A percentile compares a stretch with the other conserved stretches of the same genome.
These are phyloP conservation scores for Agapanthus africanus DNA, from an alignment of 106 monocot genomes.

Conservation along the genomic window DNA sequence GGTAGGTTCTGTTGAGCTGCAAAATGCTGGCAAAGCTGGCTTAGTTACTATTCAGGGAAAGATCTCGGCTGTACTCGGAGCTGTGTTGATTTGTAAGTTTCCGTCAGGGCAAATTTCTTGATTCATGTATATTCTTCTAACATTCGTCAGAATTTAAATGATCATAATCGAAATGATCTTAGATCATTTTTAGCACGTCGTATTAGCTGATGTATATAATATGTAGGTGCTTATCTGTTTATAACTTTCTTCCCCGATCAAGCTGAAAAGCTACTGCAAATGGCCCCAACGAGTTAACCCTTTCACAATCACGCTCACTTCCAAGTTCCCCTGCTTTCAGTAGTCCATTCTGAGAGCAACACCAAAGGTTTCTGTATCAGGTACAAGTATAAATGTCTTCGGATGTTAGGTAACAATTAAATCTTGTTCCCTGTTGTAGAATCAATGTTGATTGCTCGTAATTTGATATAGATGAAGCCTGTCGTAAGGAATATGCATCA, in stretches of 20 bases:
- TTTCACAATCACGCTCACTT: background rate
- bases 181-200: background rate
- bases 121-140: too few relatives aligned
- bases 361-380: too few relatives aligned
- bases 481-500: too few relatives aligned
- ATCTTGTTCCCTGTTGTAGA: too few relatives aligned
- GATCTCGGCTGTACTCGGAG: slow-evolving; percentile 86
- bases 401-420: too few relatives aligned
- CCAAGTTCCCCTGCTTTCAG: too few relatives aligned
- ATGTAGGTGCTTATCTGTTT: slow-evolving; percentile 78
- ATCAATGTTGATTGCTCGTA: too few relatives aligned
- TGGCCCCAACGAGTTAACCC: slow-evolving; percentile 34
- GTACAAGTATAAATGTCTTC: too few relatives aligned
- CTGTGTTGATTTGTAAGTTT: slow-evolving; percentile 77
- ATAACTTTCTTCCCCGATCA: slow-evolving; percentile 95
- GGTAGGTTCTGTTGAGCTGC: slow-evolving; percentile 63
- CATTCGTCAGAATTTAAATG: too few relatives aligned
- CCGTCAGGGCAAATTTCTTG: too few relatives aligned
- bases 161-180: background rate
- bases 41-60: slow-evolving; percentile 92
- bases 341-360: too few relatives aligned
- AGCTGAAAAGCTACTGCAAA: slow-evolving; percentile 76
- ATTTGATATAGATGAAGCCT: too few relatives aligned
- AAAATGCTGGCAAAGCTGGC: slow-evolving; percentile 94
- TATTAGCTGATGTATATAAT: background rate